Evolutionary conservation across 2,329 filamentous ascomycete genomes (phyloP).

Genomic region (Onygenales sp.): DNA sequence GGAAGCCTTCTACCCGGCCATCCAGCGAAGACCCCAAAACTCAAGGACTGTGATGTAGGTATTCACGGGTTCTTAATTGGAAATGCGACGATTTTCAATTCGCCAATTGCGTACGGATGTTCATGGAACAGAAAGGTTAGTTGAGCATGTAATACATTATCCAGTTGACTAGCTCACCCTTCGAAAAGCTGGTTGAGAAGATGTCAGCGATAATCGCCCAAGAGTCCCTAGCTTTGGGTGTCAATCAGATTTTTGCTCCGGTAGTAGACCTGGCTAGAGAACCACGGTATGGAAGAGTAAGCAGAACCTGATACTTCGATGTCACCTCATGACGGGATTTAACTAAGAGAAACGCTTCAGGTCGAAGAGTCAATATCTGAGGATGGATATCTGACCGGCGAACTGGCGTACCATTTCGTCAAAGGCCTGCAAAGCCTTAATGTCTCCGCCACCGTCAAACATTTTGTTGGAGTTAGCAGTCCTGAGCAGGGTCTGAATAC

Average conservation of each 20-base stretch:
- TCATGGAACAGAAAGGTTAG: slow-evolving; percentile 54
- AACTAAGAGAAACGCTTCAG: background rate
- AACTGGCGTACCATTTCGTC: slow-evolving; percentile 54
- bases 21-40: background rate
- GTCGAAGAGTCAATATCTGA: slow-evolving; percentile 66
- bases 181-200: slow-evolving; percentile 44
- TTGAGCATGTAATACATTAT: background rate
- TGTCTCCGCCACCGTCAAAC: slow-evolving; percentile 65
- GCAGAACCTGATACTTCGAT: background rate
- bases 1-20: background rate
- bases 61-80: slow-evolving; percentile 63
- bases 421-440: slow-evolving; percentile 54
- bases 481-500: slow-evolving; percentile 67
- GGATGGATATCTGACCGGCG: slow-evolving; percentile 58
- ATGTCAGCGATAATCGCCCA: slow-evolving; percentile 59
- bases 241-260: slow-evolving; percentile 65
- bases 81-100: slow-evolving; percentile 72
- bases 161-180: background rate
- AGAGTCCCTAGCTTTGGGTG: slow-evolving; percentile 57
- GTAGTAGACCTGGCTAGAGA: slow-evolving; percentile 63
- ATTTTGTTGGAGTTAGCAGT: slow-evolving; percentile 59
- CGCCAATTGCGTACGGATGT: slow-evolving; percentile 62
- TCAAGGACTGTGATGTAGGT: background rate
- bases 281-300: slow-evolving; percentile 56
- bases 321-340: background rate